phyloP scores from a whole-genome alignment of 768 basidiomycete species.

The Obba rivulosa region DNA sequence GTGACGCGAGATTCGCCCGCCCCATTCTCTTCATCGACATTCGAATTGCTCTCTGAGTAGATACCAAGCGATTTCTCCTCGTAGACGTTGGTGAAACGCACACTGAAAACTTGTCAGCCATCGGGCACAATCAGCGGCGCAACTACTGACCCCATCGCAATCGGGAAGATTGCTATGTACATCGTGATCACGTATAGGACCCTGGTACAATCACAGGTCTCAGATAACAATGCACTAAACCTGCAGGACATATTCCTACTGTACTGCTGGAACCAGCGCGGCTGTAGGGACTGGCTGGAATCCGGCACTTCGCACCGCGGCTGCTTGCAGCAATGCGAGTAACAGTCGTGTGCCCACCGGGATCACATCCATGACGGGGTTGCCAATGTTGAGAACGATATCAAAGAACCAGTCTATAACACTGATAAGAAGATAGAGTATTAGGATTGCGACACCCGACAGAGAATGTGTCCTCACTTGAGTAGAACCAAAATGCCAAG shows the following conservation, averaged over 20 bases:
- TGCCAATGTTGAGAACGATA: slow-evolving; percentile 81
- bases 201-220: slow-evolving; percentile 30
- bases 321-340: slow-evolving; percentile 71
- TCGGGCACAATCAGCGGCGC: not conserved
- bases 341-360: slow-evolving; percentile 64
- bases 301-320: slow-evolving; percentile 80
- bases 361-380: slow-evolving; percentile 57
- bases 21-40: slow-evolving; percentile 18
- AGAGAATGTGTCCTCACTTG: slow-evolving; percentile 43
- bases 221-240: not conserved
- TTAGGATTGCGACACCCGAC: not conserved
- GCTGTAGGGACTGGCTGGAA: slow-evolving; percentile 69
- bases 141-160: slow-evolving; percentile 63
- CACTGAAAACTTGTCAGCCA: no score
- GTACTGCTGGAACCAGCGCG: slow-evolving; percentile 75
- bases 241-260: slow-evolving; percentile 44
- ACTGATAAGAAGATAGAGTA: not conserved
- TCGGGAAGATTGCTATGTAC: slow-evolving; percentile 79
- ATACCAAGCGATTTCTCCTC: slow-evolving; percentile 49
- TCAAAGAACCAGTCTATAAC: slow-evolving; percentile 70
- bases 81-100: slow-evolving; percentile 32
- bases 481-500: slow-evolving; percentile 58
- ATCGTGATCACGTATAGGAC: slow-evolving; percentile 90
- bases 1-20: slow-evolving; percentile 24
- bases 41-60: slow-evolving; percentile 31